Conservation (phyloP, 2,329 filamentous ascomycete species). For the Xylogone sp. region DNA sequence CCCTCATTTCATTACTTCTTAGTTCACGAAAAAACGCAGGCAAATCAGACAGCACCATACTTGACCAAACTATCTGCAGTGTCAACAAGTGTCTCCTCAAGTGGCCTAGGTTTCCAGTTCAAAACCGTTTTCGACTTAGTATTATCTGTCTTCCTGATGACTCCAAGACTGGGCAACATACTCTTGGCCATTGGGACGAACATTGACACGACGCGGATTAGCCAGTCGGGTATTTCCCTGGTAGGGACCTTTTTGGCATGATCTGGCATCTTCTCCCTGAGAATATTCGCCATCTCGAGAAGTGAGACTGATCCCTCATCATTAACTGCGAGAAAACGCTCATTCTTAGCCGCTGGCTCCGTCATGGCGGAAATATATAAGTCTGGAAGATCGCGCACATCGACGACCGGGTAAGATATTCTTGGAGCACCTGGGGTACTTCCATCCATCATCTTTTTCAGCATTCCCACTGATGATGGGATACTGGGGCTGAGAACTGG, state of each 20-base stretch:
- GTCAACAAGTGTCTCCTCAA: neutral
- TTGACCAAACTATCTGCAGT: neutral
- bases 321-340: slow-evolving; percentile 20
- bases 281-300: slow-evolving; percentile 18
- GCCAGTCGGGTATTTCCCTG: neutral
- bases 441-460: slow-evolving; percentile 27
- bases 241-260: slow-evolving; percentile 3
- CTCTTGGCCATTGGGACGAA: neutral
- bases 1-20: too few species aligned
- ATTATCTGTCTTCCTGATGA: neutral
- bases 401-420: slow-evolving; percentile 21
- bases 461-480: slow-evolving; percentile 19
- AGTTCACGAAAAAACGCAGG: too few species aligned
- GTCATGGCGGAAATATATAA: slow-evolving; percentile 28
- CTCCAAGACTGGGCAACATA: neutral
- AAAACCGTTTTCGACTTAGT: neutral
- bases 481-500: slow-evolving; percentile 24
- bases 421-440: slow-evolving; percentile 23
- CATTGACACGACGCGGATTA: neutral
- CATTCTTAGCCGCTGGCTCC: slow-evolving; percentile 16
- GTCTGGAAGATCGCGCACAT: slow-evolving; percentile 29
- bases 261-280: slow-evolving; percentile 15
- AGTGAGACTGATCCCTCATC: slow-evolving; percentile 9
- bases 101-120: neutral
- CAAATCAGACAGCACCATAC: neutral